These are phyloP conservation scores for Fusarium nygamai DNA, from an alignment of 2,329 filamentous ascomycete genomes.

Conservation along the genomic window DNA sequence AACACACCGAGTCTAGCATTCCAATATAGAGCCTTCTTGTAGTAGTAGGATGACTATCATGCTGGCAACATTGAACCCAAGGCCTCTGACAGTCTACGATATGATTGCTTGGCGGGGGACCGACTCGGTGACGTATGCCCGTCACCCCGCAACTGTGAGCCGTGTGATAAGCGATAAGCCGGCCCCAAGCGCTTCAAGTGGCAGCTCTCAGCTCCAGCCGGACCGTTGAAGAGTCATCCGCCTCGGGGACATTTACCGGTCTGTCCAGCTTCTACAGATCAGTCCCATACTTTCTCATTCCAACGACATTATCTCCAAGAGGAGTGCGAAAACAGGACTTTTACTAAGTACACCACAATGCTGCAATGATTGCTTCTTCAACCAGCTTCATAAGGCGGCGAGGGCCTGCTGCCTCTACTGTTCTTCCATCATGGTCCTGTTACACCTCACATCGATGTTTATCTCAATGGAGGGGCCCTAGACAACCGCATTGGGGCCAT, in stretches of 20 bases:
- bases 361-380: conserved; percentile 37
- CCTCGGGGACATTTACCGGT: not conserved
- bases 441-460: conserved; percentile 4
- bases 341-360: conserved; percentile 16
- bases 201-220: conserved; percentile 13
- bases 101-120: conserved; percentile 14
- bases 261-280: not conserved
- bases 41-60: not conserved
- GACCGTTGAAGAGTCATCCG: conserved; percentile 30
- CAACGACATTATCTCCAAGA: not conserved
- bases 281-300: not conserved
- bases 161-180: conserved; percentile 35
- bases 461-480: conserved; percentile 9
- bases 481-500: not conserved
- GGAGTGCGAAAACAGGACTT: not conserved
- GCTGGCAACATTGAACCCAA: not conserved
- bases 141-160: conserved; percentile 22
- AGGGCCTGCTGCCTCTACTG: conserved; percentile 23
- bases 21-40: not conserved
- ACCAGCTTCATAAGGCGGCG: conserved; percentile 37
- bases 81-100: not conserved
- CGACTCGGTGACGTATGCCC: conserved; percentile 32
- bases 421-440: conserved; percentile 5
- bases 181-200: conserved; percentile 23
- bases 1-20: not conserved